Evolutionary conservation across 345 rosid genomes (phyloP), one percentile per base, ranked within the genome.

Genomic region (Populus nigra): DNA sequence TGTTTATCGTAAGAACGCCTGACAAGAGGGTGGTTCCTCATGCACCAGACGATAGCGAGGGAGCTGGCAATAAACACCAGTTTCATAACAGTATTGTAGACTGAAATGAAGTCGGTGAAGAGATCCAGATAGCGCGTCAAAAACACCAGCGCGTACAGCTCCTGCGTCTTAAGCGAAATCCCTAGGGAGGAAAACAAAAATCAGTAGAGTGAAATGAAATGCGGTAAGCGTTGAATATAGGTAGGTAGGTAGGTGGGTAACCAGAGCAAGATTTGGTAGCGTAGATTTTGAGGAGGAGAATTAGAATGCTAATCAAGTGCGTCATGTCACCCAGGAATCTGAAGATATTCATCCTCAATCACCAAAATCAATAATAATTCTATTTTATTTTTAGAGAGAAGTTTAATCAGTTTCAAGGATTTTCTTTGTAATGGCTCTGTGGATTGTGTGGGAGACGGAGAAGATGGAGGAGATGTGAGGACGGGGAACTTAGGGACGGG

Each of bases 231-330:
- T 8, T 57, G 63, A 59, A 23, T 22, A 59, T 18, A 17, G 11
- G 63, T 7, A 2, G 13, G 63, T 33, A 3, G 25, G 11, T 22
- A 10, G 25, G 75, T 18, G 57, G 36, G 5, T 72, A 77, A 93
- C 99, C 99, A 4, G 98, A 92, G 76, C 98, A 95, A 3, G 99
- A 91, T 76, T 91, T 93, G 74, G 98, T 95, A 63, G 98, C 96
- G 86, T 95, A 95, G 76, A 95, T 95, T 88, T 95, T 95, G 87
- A 95, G 99, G 78, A 95, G 97, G 77, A 95, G 94, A 76, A 95
- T 92, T 62, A 95, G 83, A 76, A 93, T 87, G 72, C 97, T 93
- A 81, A 87, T 87, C 84, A 95, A 85, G 87, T 95, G 99, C 84
- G 96, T 90, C 98, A 91, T 91, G 77, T 94, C 99, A 11, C 99